Percentiles rank a stretch among this genome's conserved stretches.
Conservation (phyloP, 2,329 filamentous ascomycete species). For the Neofusicoccum sp. region DNA sequence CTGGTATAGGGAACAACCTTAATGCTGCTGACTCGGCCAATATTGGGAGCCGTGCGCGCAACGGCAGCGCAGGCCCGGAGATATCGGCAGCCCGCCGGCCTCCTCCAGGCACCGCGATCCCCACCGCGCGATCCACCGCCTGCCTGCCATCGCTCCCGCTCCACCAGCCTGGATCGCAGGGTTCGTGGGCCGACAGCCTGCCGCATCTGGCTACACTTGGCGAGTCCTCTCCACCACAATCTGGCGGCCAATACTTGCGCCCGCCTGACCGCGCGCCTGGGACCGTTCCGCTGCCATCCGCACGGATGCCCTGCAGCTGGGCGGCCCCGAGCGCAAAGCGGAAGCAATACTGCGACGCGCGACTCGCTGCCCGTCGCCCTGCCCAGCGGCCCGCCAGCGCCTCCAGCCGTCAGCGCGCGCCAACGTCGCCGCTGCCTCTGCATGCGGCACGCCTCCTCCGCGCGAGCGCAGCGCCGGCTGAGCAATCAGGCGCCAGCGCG, state of each 20-base stretch:
- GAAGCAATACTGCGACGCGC: slow-evolving; percentile 6
- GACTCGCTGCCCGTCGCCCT: slow-evolving; percentile 1
- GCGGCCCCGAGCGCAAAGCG: slow-evolving; percentile 4
- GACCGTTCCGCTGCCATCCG: slow-evolving; percentile 13
- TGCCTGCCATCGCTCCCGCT: slow-evolving; percentile 9
- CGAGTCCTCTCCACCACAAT: slow-evolving; percentile 15
- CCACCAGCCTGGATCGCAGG: slow-evolving; percentile 12
- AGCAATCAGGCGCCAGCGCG: background rate
- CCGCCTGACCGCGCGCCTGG: slow-evolving; percentile 16
- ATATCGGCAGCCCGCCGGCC: slow-evolving; percentile 7
- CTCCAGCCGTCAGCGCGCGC: background rate
- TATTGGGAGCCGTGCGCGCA: slow-evolving; percentile 3
- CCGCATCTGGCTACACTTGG: slow-evolving; percentile 1
- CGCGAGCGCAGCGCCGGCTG: background rate
- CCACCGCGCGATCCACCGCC: slow-evolving; percentile 6
- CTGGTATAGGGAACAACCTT: slow-evolving; percentile 16
- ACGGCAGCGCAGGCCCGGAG: background rate
- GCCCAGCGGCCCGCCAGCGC: background rate
- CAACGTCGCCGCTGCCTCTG: background rate
- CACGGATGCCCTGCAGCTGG: slow-evolving; percentile 9
- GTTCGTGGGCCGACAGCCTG: slow-evolving; percentile 9
- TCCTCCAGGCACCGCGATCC: slow-evolving; percentile 7
- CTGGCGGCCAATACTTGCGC: slow-evolving; percentile 11
- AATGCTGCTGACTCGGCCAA: slow-evolving; percentile 15
- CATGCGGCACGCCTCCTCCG: background rate